phyloP scores from a whole-genome alignment of 345 rosid species.

The Citrus glauca region DNA sequence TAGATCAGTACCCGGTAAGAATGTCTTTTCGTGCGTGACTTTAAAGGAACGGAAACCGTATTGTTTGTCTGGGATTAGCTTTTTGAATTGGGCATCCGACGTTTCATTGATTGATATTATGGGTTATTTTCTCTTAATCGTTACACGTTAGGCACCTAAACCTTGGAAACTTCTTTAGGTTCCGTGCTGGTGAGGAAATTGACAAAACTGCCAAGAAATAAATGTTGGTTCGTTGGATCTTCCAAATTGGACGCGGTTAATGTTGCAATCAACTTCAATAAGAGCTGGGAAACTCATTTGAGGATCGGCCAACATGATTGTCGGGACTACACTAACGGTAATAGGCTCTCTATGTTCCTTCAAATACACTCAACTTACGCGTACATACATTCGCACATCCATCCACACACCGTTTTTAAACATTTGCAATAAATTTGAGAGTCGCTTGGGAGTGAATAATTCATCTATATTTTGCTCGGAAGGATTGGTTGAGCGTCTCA shows the following conservation, averaged over 20 bases:
- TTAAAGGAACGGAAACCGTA: neutral
- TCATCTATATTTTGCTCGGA: neutral
- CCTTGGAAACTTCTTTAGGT: conserved; percentile 30
- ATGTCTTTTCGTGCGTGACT: neutral
- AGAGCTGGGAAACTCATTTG: conserved; percentile 57
- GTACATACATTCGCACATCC: too few relatives aligned
- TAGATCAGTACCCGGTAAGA: conserved; percentile 48
- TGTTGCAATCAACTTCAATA: conserved; percentile 44
- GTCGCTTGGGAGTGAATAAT: neutral
- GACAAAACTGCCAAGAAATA: conserved; percentile 50
- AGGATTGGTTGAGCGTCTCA: conserved; percentile 79
- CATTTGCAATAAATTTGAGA: neutral
- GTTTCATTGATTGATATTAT: neutral
- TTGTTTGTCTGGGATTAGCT: neutral
- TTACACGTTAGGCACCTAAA: neutral
- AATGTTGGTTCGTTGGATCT: conserved; percentile 78
- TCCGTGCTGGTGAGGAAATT: conserved; percentile 45
- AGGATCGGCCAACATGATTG: conserved; percentile 73
- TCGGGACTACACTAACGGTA: conserved; percentile 73
- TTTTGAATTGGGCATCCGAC: neutral
- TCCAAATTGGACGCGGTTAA: conserved; percentile 37
- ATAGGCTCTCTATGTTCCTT: neutral
- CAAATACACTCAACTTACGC: neutral
- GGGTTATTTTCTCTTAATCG: neutral
- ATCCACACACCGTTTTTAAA: neutral